A percentile compares a stretch with the other conserved stretches of the same genome.
Evolutionary conservation across 1,284 basidiomycete genomes (phyloP).

Genomic region (Entoloma clypeatum): DNA sequence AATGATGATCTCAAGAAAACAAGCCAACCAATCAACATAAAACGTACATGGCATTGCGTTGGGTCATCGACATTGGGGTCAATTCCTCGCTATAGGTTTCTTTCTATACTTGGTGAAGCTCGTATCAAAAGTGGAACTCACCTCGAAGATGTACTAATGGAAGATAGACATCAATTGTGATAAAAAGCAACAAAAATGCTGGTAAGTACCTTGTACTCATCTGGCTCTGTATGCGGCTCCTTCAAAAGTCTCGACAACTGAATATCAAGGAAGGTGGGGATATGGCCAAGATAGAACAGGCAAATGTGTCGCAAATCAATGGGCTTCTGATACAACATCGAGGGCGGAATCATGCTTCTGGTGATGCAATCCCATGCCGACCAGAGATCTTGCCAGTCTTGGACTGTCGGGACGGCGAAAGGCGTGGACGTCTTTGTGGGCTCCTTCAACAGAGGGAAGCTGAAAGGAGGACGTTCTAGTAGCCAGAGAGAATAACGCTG

Average conservation of each 20-base stretch:
- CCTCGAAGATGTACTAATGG: conserved; percentile 75
- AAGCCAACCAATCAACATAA: background rate
- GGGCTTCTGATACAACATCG: conserved; percentile 88
- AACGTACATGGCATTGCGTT: conserved; percentile 72
- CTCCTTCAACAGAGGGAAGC: conserved; percentile 57
- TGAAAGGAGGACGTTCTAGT: conserved; percentile 81
- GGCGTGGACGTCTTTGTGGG: conserved; percentile 35
- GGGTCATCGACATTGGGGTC: conserved; percentile 94
- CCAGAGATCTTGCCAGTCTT: conserved; percentile 87
- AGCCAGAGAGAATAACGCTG: conserved; percentile 87
- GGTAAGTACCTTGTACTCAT: conserved; percentile 65
- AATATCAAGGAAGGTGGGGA: conserved; percentile 89
- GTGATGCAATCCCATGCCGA: conserved; percentile 89
- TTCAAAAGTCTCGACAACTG: conserved; percentile 76
- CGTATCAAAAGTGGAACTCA: conserved; percentile 24
- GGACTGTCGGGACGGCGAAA: conserved; percentile 69
- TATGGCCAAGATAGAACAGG: conserved; percentile 87
- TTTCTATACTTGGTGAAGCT: conserved; percentile 12
- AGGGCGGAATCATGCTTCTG: conserved; percentile 80
- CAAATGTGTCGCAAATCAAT: conserved; percentile 92
- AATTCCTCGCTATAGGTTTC: conserved; percentile 75
- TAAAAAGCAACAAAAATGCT: background rate
- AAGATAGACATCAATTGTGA: conserved; percentile 6
- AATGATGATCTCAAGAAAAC: conserved; percentile 2
- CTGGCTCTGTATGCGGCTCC: conserved; percentile 80